Percentiles rank a stretch among this genome's conserved stretches.
Conservation (phyloP, 2,329 filamentous ascomycete species). For the Claviceps capensis region DNA sequence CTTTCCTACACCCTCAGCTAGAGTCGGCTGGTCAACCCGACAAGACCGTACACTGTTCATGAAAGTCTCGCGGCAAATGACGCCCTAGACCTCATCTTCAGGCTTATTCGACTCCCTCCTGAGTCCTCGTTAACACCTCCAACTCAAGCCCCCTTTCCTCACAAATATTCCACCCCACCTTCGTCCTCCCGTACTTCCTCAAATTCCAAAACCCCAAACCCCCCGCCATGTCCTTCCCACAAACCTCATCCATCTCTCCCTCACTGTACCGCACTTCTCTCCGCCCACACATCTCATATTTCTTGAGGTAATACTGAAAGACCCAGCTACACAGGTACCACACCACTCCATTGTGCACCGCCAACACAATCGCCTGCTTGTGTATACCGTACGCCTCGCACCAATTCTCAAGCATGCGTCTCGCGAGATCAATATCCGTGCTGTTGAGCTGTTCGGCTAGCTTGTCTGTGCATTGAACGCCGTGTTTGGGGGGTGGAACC, state of each 20-base stretch:
- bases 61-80: not conserved
- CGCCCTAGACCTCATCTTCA: not conserved
- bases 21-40: not conserved
- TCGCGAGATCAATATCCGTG: not conserved
- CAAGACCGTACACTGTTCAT: no score
- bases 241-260: not conserved
- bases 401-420: slow-evolving; percentile 5
- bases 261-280: not conserved
- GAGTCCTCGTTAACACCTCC: not conserved
- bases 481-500: not conserved
- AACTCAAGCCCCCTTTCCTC: not conserved
- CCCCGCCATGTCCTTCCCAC: not conserved
- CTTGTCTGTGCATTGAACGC: not conserved
- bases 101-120: not conserved
- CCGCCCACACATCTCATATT: not conserved
- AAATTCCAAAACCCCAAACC: not conserved
- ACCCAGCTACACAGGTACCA: slow-evolving; percentile 6
- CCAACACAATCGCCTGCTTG: not conserved
- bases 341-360: not conserved
- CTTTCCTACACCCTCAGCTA: not conserved
- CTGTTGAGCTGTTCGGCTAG: not conserved
- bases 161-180: not conserved
- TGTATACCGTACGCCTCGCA: slow-evolving; percentile 2
- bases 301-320: not conserved
- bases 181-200: not conserved